Conservation (phyloP, 2,329 filamentous ascomycete species). For the Rhynchosporium agropyri region DNA sequence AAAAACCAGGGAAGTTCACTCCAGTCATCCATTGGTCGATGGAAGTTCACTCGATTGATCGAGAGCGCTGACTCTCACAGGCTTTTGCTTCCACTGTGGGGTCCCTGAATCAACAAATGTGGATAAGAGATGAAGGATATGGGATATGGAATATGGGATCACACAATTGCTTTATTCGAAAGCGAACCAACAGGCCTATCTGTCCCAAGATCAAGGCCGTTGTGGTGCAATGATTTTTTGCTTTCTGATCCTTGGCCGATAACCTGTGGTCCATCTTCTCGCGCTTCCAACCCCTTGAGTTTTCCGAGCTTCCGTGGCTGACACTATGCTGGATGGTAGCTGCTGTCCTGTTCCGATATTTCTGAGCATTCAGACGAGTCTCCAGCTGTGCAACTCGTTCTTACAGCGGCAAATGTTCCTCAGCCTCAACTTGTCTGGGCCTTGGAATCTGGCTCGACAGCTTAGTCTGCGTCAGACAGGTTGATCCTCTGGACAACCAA, state of each 20-base stretch:
- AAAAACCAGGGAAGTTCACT: constrained; percentile 4
- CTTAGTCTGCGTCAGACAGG: constrained; percentile 22
- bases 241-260: neutral
- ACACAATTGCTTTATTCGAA: constrained; percentile 28
- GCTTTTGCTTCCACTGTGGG: constrained; percentile 12
- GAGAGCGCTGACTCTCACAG: neutral
- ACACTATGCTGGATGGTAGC: constrained; percentile 16
- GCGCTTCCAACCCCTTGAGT: constrained; percentile 9
- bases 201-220: neutral
- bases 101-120: neutral
- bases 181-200: constrained; percentile 21
- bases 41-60: neutral
- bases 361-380: constrained; percentile 3
- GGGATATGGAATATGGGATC: neutral
- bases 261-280: neutral
- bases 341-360: neutral
- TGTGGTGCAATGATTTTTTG: neutral
- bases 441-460: neutral
- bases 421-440: too few relatives aligned
- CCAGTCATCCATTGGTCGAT: too few relatives aligned
- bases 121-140: neutral
- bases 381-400: constrained; percentile 10
- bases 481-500: constrained; percentile 22
- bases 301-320: constrained; percentile 12
- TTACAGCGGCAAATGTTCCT: neutral